Evolutionary conservation across 768 basidiomycete genomes (phyloP).

Genomic region (Omphalotus guepiniiformis): DNA sequence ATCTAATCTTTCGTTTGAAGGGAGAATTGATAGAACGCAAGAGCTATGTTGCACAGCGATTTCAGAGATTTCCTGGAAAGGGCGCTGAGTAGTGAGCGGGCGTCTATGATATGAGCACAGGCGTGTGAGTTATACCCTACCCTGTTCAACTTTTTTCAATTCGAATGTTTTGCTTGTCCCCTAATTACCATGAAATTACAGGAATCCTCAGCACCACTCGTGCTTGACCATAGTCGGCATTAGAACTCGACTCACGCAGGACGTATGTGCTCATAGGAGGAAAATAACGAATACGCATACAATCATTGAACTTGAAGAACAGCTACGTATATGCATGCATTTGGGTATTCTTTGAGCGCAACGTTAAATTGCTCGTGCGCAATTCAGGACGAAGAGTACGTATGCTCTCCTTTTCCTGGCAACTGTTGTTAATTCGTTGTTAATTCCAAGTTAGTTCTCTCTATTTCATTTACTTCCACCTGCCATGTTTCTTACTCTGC

Average conservation of each 20-base stretch:
- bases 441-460: neutral
- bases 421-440: neutral
- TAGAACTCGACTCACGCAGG: slow-evolving; percentile 46
- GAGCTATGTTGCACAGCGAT: no score
- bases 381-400: slow-evolving; percentile 56
- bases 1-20: no score
- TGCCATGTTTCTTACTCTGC: no score
- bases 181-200: no score
- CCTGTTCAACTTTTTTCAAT: no score
- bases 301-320: slow-evolving; percentile 10
- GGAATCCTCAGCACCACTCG: slow-evolving; percentile 55
- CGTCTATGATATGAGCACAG: no score
- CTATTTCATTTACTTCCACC: slow-evolving; percentile 19
- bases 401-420: neutral
- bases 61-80: no score
- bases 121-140: no score
- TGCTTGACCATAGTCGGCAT: slow-evolving; percentile 68
- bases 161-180: no score
- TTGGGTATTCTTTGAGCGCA: slow-evolving; percentile 20
- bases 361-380: slow-evolving; percentile 54
- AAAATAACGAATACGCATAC: slow-evolving; percentile 16
- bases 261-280: slow-evolving; percentile 46
- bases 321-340: slow-evolving; percentile 13
- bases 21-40: no score
- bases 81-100: no score